Base-by-base conservation (phyloP, 1,284 basidiomycete genomes). In the Pseudozyma pruni region DNA sequence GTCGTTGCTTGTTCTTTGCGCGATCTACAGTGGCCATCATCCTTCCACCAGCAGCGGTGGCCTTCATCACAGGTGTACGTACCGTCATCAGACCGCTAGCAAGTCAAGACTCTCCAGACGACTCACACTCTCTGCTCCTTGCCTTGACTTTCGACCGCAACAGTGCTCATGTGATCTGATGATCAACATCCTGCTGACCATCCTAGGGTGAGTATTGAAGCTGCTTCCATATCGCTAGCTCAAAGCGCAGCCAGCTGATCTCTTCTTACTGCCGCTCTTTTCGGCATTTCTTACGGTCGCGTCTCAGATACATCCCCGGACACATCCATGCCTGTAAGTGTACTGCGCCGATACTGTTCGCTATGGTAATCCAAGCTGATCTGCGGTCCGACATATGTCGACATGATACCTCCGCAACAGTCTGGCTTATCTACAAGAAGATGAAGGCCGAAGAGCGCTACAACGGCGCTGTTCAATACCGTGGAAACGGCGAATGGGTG, bases 101-200 rank as follows among this genome's bases (percentile, higher is more conserved):
- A 17, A 16, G 34, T 16, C 11, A 17, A 14, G 19, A 8, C 38
- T 10, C 6, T 7, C 16, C 23, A n/a, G 8, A n/a, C 17, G 23
- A 8, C 25, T 6, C 10, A 23, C 20, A 40, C 2, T 22, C 38
- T 29, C 27, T 29, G n/a, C n/a, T 25, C 10, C 3, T 29, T 16
- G 27, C n/a, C 13, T 4, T 14, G 19, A n/a, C 17, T 8, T 17
- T 33, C 16, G 8, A 31, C 32, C 9, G 22, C 14, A 1, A 40
- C 44, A 70, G 67, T 79, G 75, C 74, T 76, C 75, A 2, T 79
- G 67, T 40, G 90, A 92, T 82, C 85, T 92, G 35, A 85, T 92
- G 68, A 91, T 93, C 85, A 92, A 91, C 84, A 87, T 92, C 60
- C 83, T 86, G 54, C 83, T 92, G 74, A 92, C 91, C 0, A 83